Evolutionary conservation across 176 grass and related monocot species (phyloP).

Genomic region (Juncus inflexus): DNA sequence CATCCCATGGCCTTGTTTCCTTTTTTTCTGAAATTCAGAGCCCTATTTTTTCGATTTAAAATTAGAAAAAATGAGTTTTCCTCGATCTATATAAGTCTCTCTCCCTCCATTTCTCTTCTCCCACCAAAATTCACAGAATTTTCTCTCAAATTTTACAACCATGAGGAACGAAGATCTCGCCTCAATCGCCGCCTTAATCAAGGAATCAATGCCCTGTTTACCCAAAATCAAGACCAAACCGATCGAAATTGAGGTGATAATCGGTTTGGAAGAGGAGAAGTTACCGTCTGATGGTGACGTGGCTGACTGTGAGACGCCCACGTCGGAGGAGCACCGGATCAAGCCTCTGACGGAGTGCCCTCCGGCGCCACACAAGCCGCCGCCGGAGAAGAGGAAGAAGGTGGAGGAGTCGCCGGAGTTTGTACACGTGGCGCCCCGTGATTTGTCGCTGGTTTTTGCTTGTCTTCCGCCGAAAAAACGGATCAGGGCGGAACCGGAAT

Average conservation of each 20-base stretch:
- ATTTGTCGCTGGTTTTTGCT: constrained; percentile 31
- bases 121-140: constrained; percentile 15
- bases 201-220: constrained; percentile 9
- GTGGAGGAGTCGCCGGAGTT: background rate
- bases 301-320: constrained; percentile 34
- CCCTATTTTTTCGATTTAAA: constrained; percentile 1
- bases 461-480: constrained; percentile 31
- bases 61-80: background rate
- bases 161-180: constrained; percentile 3
- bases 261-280: background rate
- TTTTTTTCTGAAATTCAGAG: constrained; percentile 13
- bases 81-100: constrained; percentile 13
- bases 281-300: background rate
- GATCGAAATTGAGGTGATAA: background rate
- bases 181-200: background rate
- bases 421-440: constrained; percentile 7
- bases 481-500: constrained; percentile 1
- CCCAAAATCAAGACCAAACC: constrained; percentile 20
- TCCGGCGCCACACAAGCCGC: constrained; percentile 18
- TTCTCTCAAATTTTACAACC: background rate
- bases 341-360: constrained; percentile 26
- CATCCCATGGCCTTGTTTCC: background rate
- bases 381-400: constrained; percentile 11
- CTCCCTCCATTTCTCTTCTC: constrained; percentile 20
- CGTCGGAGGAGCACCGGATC: constrained; percentile 27